These are phyloP conservation scores for Cetradonia linearis DNA, from an alignment of 495 filamentous ascomycete species.

Conservation along the genomic window DNA sequence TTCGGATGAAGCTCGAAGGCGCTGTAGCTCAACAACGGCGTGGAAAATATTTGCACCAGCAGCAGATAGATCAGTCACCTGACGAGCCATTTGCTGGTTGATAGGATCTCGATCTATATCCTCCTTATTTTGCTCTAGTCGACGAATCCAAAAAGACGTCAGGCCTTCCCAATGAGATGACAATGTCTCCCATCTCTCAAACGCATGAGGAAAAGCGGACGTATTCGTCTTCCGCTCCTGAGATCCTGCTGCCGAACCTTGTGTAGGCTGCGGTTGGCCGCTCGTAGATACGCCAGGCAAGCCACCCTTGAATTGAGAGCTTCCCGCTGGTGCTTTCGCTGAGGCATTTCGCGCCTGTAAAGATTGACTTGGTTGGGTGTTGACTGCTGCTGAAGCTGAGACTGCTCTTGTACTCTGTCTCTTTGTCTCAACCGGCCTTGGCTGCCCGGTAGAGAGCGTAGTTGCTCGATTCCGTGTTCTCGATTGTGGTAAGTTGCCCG, in stretches of 20 bases:
- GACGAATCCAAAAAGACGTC: slow-evolving; percentile 92
- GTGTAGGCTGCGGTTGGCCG: slow-evolving; percentile 20
- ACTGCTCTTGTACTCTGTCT: slow-evolving; percentile 20
- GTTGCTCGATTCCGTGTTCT: slow-evolving; percentile 22
- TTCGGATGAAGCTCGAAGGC: slow-evolving; percentile 90
- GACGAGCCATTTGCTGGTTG: slow-evolving; percentile 76
- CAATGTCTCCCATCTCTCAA: slow-evolving; percentile 92
- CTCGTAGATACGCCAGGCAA: neutral
- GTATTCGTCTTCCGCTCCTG: slow-evolving; percentile 33
- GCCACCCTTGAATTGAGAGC: slow-evolving; percentile 9
- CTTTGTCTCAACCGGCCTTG: slow-evolving; percentile 26
- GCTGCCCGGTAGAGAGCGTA: slow-evolving; percentile 27
- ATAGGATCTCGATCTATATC: slow-evolving; percentile 74
- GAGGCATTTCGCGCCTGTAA: slow-evolving; percentile 18
- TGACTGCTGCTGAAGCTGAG: slow-evolving; percentile 14
- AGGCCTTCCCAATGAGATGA: slow-evolving; percentile 98
- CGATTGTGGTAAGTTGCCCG: slow-evolving; percentile 15
- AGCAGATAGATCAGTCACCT: slow-evolving; percentile 90
- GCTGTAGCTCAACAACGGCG: slow-evolving; percentile 90
- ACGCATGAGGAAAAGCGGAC: slow-evolving; percentile 83
- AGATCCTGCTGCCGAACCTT: slow-evolving; percentile 32
- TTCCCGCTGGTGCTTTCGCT: slow-evolving; percentile 10
- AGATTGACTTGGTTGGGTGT: slow-evolving; percentile 3
- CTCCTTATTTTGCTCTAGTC: slow-evolving; percentile 77
- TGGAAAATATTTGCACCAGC: slow-evolving; percentile 96